phyloP scores from a whole-genome alignment of 306 rosid genomes.

The Casuarina equisetifolia region DNA sequence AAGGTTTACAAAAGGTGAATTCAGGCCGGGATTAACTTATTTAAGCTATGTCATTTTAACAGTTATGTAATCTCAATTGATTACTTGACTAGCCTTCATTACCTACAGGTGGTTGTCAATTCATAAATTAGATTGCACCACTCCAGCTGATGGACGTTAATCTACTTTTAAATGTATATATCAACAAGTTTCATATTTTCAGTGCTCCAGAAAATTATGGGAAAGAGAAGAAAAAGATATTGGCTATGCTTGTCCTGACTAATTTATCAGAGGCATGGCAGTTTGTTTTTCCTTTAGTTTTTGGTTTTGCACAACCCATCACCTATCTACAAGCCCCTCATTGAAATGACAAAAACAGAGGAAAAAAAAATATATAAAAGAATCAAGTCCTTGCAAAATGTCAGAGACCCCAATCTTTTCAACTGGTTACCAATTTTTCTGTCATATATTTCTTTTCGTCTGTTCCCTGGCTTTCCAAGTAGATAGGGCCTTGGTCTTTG shows the following conservation, averaged over 20 bases:
- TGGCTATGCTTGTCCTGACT: not conserved
- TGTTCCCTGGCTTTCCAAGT: not conserved
- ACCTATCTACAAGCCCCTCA: not conserved
- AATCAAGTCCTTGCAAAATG: not conserved
- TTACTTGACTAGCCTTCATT: not conserved
- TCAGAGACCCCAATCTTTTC: not conserved
- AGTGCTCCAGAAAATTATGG: not conserved
- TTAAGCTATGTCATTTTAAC: conserved; percentile 2
- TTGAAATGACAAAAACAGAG: not conserved
- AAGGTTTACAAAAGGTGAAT: conserved; percentile 76
- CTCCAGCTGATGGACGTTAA: not conserved
- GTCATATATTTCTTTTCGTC: not conserved
- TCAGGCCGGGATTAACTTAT: conserved; percentile 25
- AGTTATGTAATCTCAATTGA: conserved; percentile 4
- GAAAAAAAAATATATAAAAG: not conserved
- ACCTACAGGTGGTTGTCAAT: not conserved
- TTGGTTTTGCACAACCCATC: not conserved
- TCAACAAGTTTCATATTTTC: not conserved
- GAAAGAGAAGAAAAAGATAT: not conserved
- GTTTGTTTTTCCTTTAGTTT: not conserved
- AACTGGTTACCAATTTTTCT: not conserved
- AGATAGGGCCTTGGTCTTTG: not conserved
- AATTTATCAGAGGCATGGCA: not conserved
- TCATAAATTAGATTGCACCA: not conserved
- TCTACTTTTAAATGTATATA: not conserved